Conservation (phyloP, 2,329 filamentous ascomycete genomes). For the Penicillium sp. region DNA sequence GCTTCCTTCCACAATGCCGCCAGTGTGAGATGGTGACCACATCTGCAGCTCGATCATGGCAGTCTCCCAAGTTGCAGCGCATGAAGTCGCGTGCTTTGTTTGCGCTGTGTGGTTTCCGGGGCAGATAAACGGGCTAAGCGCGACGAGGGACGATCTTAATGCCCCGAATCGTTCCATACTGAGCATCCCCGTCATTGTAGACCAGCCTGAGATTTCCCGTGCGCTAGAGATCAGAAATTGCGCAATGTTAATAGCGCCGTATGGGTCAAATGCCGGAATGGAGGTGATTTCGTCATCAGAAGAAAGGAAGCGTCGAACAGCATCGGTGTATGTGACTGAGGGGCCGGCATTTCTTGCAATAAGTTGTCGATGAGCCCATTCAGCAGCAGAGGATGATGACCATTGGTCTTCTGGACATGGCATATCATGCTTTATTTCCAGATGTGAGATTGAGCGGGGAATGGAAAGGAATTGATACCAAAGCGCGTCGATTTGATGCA, state of each 20-base stretch:
- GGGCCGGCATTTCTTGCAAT: conserved; percentile 26
- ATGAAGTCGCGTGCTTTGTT: conserved; percentile 17
- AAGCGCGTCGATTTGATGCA: conserved; percentile 47
- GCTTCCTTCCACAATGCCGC: conserved; percentile 40
- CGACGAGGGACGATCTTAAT: conserved; percentile 37
- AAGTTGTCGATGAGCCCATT: conserved; percentile 29
- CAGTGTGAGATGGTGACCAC: conserved; percentile 45
- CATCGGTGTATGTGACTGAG: conserved; percentile 37
- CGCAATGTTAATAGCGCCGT: conserved; percentile 45
- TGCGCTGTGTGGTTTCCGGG: neutral
- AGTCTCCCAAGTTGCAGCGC: conserved; percentile 43
- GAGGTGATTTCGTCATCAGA: conserved; percentile 26
- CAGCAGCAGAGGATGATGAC: conserved; percentile 38
- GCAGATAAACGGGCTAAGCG: conserved; percentile 35
- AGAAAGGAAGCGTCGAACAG: conserved; percentile 41
- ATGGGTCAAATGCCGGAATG: conserved; percentile 41
- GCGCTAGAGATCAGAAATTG: conserved; percentile 46
- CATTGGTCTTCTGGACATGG: conserved; percentile 44
- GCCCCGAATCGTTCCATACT: conserved; percentile 43
- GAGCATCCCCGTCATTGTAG: conserved; percentile 45
- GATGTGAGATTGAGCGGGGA: conserved; percentile 32
- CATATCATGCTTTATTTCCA: conserved; percentile 49
- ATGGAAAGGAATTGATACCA: conserved; percentile 47
- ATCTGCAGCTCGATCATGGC: conserved; percentile 47
- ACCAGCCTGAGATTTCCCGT: conserved; percentile 47